Evolutionary conservation across 2,329 filamentous ascomycete genomes (phyloP).

Genomic region (Ceratocystis smalleyi): DNA sequence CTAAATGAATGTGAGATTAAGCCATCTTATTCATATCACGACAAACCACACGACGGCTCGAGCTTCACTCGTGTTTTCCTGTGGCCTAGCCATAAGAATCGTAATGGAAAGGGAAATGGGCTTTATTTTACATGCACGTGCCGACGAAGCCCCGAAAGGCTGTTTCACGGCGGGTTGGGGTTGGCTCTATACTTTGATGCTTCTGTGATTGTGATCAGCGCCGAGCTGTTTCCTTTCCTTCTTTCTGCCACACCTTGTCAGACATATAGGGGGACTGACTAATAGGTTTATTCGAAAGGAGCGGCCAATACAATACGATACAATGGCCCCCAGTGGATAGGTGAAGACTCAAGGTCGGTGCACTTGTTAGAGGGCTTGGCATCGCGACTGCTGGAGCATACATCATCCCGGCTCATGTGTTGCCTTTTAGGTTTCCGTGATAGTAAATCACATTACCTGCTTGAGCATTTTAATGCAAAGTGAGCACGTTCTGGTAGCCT

Average conservation of each 20-base stretch:
- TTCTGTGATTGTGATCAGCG: background rate
- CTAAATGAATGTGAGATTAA: background rate
- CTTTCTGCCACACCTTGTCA: too few species aligned
- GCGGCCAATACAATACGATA: background rate
- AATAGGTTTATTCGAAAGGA: background rate
- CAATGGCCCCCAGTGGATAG: background rate
- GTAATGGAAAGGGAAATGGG: background rate
- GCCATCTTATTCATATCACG: background rate
- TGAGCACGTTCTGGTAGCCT: background rate
- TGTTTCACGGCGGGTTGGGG: background rate
- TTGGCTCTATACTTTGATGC: background rate
- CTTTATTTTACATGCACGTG: background rate
- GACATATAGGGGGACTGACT: too few species aligned
- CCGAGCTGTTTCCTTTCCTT: background rate
- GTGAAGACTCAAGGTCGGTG: background rate
- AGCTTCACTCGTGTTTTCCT: background rate
- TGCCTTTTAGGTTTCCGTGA: background rate
- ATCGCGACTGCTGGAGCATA: background rate
- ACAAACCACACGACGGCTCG: background rate
- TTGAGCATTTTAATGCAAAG: background rate
- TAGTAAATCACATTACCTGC: background rate
- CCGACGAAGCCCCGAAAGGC: slow-evolving; percentile 2
- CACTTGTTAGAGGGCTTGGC: background rate
- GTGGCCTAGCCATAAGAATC: background rate
- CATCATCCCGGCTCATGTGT: background rate